phyloP scores from a whole-genome alignment of 2,329 filamentous ascomycete species.

The Dothidotthia symphoricarpi region DNA sequence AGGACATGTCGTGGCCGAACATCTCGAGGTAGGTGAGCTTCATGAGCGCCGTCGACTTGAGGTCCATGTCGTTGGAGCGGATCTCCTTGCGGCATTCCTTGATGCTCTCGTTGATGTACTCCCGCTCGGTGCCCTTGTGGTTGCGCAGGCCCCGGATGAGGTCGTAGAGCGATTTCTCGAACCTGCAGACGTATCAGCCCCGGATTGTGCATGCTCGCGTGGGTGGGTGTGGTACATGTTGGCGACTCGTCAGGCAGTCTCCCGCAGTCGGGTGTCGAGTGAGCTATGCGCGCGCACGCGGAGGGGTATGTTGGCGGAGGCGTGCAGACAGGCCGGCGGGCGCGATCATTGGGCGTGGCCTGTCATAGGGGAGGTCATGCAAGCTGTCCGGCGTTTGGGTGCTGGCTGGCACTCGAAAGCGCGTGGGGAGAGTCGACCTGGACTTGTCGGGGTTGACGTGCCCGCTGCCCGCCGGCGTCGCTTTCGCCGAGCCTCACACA shows the following conservation, averaged over 20 bases:
- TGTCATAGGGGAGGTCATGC: no score
- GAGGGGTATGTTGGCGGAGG: conserved; percentile 32
- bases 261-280: conserved; percentile 18
- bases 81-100: conserved; percentile 96
- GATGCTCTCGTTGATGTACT: conserved; percentile 89
- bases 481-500: conserved; percentile 1
- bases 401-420: no score
- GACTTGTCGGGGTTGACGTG: conserved; percentile 12
- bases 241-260: conserved; percentile 14
- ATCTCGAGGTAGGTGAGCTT: conserved; percentile 98
- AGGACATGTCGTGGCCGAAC: conserved; percentile 99
- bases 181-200: conserved; percentile 59
- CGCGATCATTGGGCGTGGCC: conserved; percentile 32
- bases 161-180: conserved; percentile 98
- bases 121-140: conserved; percentile 91
- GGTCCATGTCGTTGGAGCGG: conserved; percentile 90
- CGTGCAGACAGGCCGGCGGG: conserved; percentile 26
- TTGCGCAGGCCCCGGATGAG: conserved; percentile 94
- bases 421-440: no score
- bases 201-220: neutral
- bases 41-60: conserved; percentile 92
- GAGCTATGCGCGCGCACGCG: conserved; percentile 23
- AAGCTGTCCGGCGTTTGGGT: no score
- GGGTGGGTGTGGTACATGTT: conserved; percentile 21
- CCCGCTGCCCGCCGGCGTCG: conserved; percentile 15